Percentiles rank a stretch among this genome's conserved stretches.
Conservation (phyloP, 2,329 filamentous ascomycete species). For the Fusarium sp. region DNA sequence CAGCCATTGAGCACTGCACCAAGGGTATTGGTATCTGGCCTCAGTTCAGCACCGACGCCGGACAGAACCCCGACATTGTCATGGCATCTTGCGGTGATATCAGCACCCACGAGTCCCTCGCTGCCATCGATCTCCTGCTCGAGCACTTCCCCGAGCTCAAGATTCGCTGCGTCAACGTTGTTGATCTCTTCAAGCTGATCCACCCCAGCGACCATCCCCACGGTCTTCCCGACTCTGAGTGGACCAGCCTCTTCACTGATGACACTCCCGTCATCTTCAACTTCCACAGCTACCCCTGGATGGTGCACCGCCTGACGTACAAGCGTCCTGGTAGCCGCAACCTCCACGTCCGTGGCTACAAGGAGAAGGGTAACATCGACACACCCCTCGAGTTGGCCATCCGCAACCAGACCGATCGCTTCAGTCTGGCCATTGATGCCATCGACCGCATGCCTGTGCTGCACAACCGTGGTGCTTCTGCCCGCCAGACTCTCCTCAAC, state of each 20-base stretch:
- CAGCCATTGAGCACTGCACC: conserved; percentile 81
- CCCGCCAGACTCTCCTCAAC: conserved; percentile 75
- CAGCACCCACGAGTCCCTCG: conserved; percentile 80
- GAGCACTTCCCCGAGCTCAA: conserved; percentile 79
- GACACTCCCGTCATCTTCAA: conserved; percentile 85
- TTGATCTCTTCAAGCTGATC: conserved; percentile 86
- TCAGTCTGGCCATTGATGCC: conserved; percentile 82
- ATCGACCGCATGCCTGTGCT: conserved; percentile 77
- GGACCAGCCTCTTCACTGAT: conserved; percentile 78
- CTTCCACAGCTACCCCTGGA: conserved; percentile 88
- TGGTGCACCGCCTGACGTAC: conserved; percentile 83
- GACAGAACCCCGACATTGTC: conserved; percentile 78
- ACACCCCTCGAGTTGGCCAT: conserved; percentile 85
- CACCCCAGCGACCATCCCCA: conserved; percentile 79
- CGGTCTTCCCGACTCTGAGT: conserved; percentile 77
- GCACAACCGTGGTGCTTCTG: conserved; percentile 73
- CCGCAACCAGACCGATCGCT: conserved; percentile 83
- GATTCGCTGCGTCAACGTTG: conserved; percentile 84
- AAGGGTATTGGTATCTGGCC: conserved; percentile 86
- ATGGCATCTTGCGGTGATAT: conserved; percentile 85
- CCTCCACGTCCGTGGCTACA: conserved; percentile 83
- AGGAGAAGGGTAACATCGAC: conserved; percentile 88
- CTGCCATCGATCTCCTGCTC: conserved; percentile 81
- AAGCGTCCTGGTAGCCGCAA: conserved; percentile 78
- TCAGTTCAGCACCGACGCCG: conserved; percentile 80